Evolutionary conservation across 2,329 filamentous ascomycete species (phyloP), one percentile per base, ranked within the genome.

Genomic region (Gaeumannomyces sp.): DNA sequence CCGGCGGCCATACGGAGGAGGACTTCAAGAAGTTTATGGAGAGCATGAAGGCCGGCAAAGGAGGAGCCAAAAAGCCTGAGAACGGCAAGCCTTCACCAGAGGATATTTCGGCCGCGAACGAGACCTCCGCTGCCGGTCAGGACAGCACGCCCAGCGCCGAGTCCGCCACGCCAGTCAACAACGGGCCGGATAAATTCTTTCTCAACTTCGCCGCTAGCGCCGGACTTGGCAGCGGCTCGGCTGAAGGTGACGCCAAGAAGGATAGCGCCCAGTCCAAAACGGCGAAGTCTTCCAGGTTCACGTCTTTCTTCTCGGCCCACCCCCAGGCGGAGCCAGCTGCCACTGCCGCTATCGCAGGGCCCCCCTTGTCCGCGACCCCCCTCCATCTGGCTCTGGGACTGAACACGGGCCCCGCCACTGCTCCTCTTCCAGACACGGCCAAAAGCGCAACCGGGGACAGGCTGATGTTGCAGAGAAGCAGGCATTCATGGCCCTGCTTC

Each of bases 1-100:
- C 84, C 50, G 86, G 89, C 71, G 85, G 83, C 6, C 90, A 92
- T 71, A 97, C 93, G 0, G 89, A 92, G 71, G 93, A 96, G 72
- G 93, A 97, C 69, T 96, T 97, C 75, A 89, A 96, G 77, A 91
- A 91, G 70, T 97, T 94, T 87, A 97, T 97, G 83, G 92, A 96
- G 71, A 85, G 84, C 68, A 96, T 96, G 92, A 94, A 91, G 76
- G 88, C 87, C 56, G 83, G 85, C 67, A 85, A 82, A 71, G 74
- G 72, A 59, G 72, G 59, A 65, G 74, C 66, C 66, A 69, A 69
- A 53, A 74, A 73, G 61, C 19, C 78, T 61, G 73, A 81, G 69
- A 73, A 77, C 64, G 76, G 78, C 65, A 71, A 76, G 6, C 66
- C 70, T 19, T 67, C 71, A 50, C 65, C 72, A 50, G 70, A 71